Conservation (phyloP, 805 yeast genomes). For the Myxozyma lipomycoides region DNA sequence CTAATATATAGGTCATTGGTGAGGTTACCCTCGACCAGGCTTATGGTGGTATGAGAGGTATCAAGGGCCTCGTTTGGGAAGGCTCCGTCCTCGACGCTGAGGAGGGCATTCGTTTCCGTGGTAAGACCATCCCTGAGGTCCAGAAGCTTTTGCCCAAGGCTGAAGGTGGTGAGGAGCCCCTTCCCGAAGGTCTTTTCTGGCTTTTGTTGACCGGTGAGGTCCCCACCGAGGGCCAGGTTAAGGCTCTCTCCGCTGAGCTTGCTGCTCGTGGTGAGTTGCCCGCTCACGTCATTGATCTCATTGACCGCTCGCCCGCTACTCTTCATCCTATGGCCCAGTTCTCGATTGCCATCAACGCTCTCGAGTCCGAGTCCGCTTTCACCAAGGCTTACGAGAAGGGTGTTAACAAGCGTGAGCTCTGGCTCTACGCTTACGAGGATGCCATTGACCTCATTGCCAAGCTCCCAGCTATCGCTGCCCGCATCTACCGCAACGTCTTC, state of each 20-base stretch:
- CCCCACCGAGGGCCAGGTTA: conserved; percentile 68
- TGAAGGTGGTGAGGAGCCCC: conserved; percentile 53
- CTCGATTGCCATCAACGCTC: conserved; percentile 74
- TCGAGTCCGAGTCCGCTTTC: conserved; percentile 77
- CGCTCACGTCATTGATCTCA: conserved; percentile 66
- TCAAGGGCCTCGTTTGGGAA: conserved; percentile 83
- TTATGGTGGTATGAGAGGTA: conserved; percentile 89
- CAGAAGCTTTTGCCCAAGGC: conserved; percentile 72
- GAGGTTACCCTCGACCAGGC: conserved; percentile 75
- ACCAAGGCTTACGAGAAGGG: conserved; percentile 83
- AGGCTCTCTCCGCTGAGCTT: conserved; percentile 67
- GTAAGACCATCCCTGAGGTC: conserved; percentile 75
- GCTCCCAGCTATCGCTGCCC: conserved; percentile 75
- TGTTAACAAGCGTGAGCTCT: conserved; percentile 74
- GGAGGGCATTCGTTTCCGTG: conserved; percentile 85
- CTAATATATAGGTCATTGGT: conserved; percentile 48
- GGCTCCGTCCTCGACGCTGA: conserved; percentile 80
- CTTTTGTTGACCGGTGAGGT: conserved; percentile 76
- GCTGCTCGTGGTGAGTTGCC: conserved; percentile 77
- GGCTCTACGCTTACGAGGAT: conserved; percentile 81
- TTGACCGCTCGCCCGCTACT: conserved; percentile 69
- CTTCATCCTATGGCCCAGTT: conserved; percentile 90
- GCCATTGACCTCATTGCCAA: conserved; percentile 75
- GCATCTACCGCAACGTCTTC: conserved; percentile 79
- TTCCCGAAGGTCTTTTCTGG: conserved; percentile 84